phyloP scores from a whole-genome alignment of 495 filamentous ascomycete species.

The Podospora fimiseda region DNA sequence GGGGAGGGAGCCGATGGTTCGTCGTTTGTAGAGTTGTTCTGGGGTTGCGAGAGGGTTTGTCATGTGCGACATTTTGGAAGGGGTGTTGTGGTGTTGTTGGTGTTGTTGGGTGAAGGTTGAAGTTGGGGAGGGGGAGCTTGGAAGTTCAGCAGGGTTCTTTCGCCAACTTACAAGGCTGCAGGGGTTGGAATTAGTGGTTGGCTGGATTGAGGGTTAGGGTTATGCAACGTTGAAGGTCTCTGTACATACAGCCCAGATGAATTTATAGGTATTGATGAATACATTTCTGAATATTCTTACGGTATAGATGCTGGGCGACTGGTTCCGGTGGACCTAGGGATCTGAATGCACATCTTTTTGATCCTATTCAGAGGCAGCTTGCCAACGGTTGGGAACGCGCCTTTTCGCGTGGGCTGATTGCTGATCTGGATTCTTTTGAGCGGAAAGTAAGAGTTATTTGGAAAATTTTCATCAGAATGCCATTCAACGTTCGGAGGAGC shows the following conservation, averaged over 20 bases:
- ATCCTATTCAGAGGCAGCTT: conserved; percentile 49
- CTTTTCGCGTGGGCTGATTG: conserved; percentile 37
- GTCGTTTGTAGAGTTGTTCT: conserved; percentile 58
- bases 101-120: background rate
- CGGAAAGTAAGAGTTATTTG: conserved; percentile 2
- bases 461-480: conserved; percentile 36
- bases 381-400: conserved; percentile 51
- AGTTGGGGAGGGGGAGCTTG: background rate
- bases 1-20: conserved; percentile 58
- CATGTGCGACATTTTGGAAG: conserved; percentile 50
- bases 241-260: background rate
- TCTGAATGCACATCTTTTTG: conserved; percentile 45
- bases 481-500: conserved; percentile 17
- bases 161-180: background rate
- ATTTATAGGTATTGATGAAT: too few relatives aligned
- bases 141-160: background rate
- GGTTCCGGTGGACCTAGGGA: conserved; percentile 35
- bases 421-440: conserved; percentile 16
- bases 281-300: too few relatives aligned
- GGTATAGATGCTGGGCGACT: conserved; percentile 32
- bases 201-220: conserved; percentile 2
- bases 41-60: conserved; percentile 82
- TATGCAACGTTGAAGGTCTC: background rate
- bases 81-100: background rate
- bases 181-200: too few relatives aligned